Base-by-base conservation (phyloP, 192 early-diverging fungal species). In the Linnemannia exigua region DNA sequence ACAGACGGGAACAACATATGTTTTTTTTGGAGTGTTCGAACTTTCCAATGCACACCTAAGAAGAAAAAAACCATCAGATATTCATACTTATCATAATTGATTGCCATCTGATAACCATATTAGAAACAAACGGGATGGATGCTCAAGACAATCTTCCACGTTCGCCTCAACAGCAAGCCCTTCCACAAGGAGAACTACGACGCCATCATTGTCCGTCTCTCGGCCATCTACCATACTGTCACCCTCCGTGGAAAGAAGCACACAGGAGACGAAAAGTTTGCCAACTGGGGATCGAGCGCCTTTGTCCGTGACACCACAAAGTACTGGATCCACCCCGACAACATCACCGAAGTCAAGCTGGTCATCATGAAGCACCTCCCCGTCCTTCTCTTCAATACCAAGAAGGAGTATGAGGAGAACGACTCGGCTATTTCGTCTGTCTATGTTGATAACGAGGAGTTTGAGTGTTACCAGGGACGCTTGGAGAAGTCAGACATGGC, bases 311-410 rank as follows among this genome's bases (percentile, higher is more conserved):
- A 94, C 75, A 97, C 97, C 6, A 94, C 92, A 76, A 98, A 98
- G 87, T 99, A 95, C 91, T 99, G 97, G 97, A 96, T 99, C 5
- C 98, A 98, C 81, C 93, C 94, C 3, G 97, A 98, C 86, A 97
- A 99, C 90, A 95, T 99, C 35, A 94, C 96, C 67, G 97, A 98
- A 88, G 94, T 99, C 79, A 98, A 98, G 87, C 93, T 95, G 47
- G 92, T 94, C 76, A 96, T 99, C 63, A 92, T 99, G 47, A 95
- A 96, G 87, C 94, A 97, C 76, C 90, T 99, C 48, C 98, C 98
- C 25, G 97, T 99, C 38, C 90, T 98, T 51, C 91, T 98, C 37
- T 98, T 97, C 87, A 94, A 95, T 79, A 92, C 94, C 77, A 86
- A 80, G 70, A 86, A 86, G 51, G 84, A 86, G 70, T 86, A 80